phyloP scores from a whole-genome alignment of 805 yeast species.

The Torulaspora gathmanii region DNA sequence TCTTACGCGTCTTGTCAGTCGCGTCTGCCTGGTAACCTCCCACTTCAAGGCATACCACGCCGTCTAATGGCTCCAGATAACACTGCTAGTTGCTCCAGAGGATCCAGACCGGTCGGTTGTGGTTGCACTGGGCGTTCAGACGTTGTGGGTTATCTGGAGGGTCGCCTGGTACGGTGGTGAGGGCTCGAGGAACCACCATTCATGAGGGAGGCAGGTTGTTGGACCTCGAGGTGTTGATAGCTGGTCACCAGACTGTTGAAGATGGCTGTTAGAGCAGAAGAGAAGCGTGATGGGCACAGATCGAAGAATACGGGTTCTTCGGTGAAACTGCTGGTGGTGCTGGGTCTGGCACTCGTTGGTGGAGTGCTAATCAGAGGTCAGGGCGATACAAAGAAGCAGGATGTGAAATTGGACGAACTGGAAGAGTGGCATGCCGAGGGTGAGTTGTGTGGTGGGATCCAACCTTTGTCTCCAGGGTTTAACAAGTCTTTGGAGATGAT shows the following conservation, averaged over 20 bases:
- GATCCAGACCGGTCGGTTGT: no score
- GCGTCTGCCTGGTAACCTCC: no score
- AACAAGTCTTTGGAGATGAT: slow-evolving; percentile 26
- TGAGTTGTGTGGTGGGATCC: slow-evolving; percentile 16
- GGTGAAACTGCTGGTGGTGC: slow-evolving; percentile 2
- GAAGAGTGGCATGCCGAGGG: not conserved
- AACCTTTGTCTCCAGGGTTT: slow-evolving; percentile 26
- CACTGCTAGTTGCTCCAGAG: no score
- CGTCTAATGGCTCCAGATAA: no score
- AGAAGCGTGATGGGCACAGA: not conserved
- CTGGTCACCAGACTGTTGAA: not conserved
- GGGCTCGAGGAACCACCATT: not conserved
- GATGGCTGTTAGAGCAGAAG: slow-evolving; percentile 3
- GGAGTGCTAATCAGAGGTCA: slow-evolving; percentile 11
- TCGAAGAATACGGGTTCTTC: not conserved
- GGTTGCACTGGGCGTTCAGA: not conserved
- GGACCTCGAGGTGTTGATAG: no score
- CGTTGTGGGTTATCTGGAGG: not conserved
- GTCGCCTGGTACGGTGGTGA: not conserved
- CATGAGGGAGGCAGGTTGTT: no score
- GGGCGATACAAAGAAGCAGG: not conserved
- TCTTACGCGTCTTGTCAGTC: no score
- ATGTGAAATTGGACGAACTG: no score
- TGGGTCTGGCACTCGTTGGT: slow-evolving; percentile 3
- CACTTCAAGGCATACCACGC: no score